Evolutionary conservation across 768 basidiomycete species (phyloP).

Genomic region (Sistotremastrum niveocremeum): DNA sequence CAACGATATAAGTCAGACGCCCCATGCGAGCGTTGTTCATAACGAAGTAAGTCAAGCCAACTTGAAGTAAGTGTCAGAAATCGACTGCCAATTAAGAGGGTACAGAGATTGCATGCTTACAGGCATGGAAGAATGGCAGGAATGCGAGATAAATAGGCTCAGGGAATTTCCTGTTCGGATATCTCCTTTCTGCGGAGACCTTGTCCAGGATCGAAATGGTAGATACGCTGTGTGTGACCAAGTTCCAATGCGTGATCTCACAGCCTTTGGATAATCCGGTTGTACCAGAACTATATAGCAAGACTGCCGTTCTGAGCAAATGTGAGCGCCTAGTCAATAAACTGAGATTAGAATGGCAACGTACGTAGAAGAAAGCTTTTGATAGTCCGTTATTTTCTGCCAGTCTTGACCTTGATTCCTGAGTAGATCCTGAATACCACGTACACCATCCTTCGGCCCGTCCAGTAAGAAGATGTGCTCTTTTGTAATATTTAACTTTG

Average conservation of each 20-base stretch:
- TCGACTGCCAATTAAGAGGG: no score
- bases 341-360: no score
- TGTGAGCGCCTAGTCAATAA: no score
- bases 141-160: background rate
- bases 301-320: background rate
- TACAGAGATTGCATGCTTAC: no score
- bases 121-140: background rate
- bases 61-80: conserved; percentile 16
- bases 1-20: conserved; percentile 40
- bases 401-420: background rate
- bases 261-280: background rate
- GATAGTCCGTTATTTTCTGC: background rate
- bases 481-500: background rate
- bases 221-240: background rate
- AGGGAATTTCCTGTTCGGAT: background rate
- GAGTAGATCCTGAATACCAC: background rate
- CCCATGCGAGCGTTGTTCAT: conserved; percentile 37
- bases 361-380: background rate
- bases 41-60: conserved; percentile 43
- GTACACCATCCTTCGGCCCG: background rate
- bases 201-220: background rate
- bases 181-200: background rate
- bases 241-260: background rate
- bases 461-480: background rate
- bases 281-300: background rate